Evolutionary conservation across 495 filamentous ascomycete genomes (phyloP).

Genomic region (Astrothelium macrocarpum): DNA sequence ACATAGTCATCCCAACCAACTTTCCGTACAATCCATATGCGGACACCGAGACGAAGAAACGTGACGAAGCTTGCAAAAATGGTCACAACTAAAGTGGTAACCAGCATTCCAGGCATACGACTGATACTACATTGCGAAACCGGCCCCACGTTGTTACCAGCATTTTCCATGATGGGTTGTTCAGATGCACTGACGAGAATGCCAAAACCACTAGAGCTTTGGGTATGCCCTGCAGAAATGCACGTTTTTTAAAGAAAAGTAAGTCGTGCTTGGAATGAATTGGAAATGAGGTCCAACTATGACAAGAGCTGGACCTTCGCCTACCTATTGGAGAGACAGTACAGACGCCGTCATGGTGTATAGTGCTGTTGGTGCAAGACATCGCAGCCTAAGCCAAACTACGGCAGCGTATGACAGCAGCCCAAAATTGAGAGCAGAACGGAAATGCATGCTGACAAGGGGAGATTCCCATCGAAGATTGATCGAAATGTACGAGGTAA

Average conservation of each 20-base stretch:
- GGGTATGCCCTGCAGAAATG: no score
- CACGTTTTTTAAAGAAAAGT: neutral
- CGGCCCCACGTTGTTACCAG: neutral
- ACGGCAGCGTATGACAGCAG: neutral
- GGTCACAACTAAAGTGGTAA: neutral
- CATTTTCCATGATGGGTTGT: neutral
- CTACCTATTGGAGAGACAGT: no score
- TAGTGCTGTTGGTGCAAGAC: no score
- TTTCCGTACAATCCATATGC: neutral
- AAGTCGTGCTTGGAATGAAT: neutral
- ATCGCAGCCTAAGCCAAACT: no score
- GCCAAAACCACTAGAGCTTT: neutral
- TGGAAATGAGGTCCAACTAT: no score
- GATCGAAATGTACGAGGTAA: neutral
- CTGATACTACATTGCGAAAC: neutral
- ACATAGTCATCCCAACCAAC: neutral
- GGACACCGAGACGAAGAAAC: neutral
- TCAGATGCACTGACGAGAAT: neutral
- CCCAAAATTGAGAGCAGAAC: neutral
- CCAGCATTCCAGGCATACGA: neutral
- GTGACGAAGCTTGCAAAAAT: neutral
- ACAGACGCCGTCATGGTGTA: no score
- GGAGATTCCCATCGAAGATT: neutral
- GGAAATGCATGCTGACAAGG: neutral
- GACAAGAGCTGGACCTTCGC: no score